Evolutionary conservation across 495 filamentous ascomycete genomes (phyloP).

Genomic region (Collariella sp.): DNA sequence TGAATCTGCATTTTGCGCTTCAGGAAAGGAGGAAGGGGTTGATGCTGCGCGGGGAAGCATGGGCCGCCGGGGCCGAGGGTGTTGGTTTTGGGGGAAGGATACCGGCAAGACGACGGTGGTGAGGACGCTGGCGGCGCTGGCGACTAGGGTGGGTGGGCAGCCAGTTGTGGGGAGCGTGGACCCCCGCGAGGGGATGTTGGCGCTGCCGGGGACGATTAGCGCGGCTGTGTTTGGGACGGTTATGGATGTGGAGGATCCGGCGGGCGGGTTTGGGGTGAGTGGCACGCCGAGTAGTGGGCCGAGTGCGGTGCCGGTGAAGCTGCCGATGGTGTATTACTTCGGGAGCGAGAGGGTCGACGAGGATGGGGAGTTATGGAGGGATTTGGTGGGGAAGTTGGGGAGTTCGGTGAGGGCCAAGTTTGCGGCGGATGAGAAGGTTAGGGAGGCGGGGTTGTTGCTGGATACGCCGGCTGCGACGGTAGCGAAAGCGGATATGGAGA

Average conservation of each 20-base stretch:
- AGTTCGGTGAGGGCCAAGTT: constrained; percentile 70
- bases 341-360: constrained; percentile 68
- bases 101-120: constrained; percentile 79
- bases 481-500: constrained; percentile 51
- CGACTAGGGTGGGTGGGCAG: constrained; percentile 63
- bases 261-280: constrained; percentile 83
- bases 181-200: constrained; percentile 75
- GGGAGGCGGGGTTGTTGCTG: constrained; percentile 69
- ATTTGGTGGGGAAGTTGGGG: constrained; percentile 66
- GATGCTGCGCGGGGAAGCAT: not conserved
- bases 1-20: constrained; percentile 81
- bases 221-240: constrained; percentile 75
- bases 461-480: constrained; percentile 68
- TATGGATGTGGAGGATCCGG: constrained; percentile 59
- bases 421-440: constrained; percentile 63
- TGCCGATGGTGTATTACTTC: constrained; percentile 88
- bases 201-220: constrained; percentile 75
- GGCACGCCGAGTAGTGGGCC: constrained; percentile 81
- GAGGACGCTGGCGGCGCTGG: constrained; percentile 75
- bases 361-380: constrained; percentile 61
- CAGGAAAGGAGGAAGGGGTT: constrained; percentile 35
- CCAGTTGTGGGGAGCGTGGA: constrained; percentile 83
- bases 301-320: constrained; percentile 76
- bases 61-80: constrained; percentile 57
- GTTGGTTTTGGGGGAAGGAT: constrained; percentile 70